Conservation (phyloP, 148 eudicot genomes). For the Chenopodium album region DNA sequence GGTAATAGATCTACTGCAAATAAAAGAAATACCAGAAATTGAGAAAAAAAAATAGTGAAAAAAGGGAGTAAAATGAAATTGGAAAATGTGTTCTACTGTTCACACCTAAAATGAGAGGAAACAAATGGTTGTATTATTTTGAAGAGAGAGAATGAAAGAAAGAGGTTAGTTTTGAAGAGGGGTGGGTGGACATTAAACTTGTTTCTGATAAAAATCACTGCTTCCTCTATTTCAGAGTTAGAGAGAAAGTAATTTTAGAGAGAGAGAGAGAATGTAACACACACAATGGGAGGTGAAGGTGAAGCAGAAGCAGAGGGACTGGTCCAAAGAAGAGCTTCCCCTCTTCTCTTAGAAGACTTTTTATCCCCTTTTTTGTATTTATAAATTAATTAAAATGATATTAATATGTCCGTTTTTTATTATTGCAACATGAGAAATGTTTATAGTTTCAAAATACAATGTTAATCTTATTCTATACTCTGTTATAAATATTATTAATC, state of each 20-base stretch:
- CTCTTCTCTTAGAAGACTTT: slow-evolving; percentile 9
- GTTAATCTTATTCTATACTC: too few species aligned
- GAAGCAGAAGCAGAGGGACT: slow-evolving; percentile 24
- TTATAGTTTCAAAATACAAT: too few species aligned
- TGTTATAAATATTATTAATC: too few species aligned
- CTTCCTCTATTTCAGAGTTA: slow-evolving; percentile 71
- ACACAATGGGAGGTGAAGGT: slow-evolving; percentile 16
- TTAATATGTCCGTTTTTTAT: too few species aligned
- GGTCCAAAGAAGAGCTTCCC: slow-evolving; percentile 17
- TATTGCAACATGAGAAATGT: too few species aligned
- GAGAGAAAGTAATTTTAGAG: not conserved
- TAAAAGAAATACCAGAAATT: not conserved
- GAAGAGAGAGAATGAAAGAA: slow-evolving; percentile 14
- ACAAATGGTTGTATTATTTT: not conserved
- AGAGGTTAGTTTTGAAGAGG: slow-evolving; percentile 22
- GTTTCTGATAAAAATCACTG: slow-evolving; percentile 32
- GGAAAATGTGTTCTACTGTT: not conserved
- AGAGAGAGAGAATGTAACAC: slow-evolving; percentile 16
- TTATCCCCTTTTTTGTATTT: slow-evolving; percentile 2
- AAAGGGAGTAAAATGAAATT: not conserved
- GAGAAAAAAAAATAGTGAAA: not conserved
- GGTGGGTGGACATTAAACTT: slow-evolving; percentile 69
- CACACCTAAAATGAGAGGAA: slow-evolving; percentile 19
- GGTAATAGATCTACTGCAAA: slow-evolving; percentile 42
- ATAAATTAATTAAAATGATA: too few species aligned